phyloP scores from a whole-genome alignment of 1,284 basidiomycete genomes.

The Boletellus deceptivus region DNA sequence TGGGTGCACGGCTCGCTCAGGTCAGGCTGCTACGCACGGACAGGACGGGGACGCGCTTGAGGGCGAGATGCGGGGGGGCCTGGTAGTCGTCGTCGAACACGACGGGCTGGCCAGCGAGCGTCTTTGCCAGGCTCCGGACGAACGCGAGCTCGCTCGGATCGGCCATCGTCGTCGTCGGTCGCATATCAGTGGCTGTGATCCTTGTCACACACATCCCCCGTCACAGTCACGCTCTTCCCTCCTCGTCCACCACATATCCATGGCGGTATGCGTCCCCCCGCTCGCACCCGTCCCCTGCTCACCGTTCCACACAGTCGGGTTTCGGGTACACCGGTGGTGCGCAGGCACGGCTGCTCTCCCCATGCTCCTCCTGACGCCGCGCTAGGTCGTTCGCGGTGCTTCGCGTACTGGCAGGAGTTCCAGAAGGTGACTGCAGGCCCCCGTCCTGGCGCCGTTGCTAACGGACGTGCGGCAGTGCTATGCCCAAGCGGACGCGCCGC shows the following conservation, averaged over 20 bases:
- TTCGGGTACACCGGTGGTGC: conserved; percentile 36
- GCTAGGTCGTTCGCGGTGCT: conserved; percentile 85
- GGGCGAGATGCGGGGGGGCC: conserved; percentile 66
- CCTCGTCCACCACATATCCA: conserved; percentile 7
- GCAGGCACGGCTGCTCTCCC: not conserved
- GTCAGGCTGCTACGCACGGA: conserved; percentile 46
- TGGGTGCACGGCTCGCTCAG: not conserved
- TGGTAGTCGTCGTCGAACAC: conserved; percentile 75
- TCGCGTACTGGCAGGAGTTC: conserved; percentile 92
- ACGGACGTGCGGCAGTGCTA: conserved; percentile 66
- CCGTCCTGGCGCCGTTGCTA: conserved; percentile 1
- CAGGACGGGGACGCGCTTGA: conserved; percentile 73
- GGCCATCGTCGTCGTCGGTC: conserved; percentile 39
- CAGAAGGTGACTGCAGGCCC: conserved; percentile 53
- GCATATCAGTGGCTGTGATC: conserved; percentile 18
- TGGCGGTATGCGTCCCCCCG: conserved; percentile 27
- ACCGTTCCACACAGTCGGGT: conserved; percentile 25
- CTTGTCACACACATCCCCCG: conserved; percentile 14
- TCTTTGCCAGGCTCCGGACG: conserved; percentile 69
- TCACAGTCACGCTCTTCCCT: conserved; percentile 24
- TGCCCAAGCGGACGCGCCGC: conserved; percentile 74
- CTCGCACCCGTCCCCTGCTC: conserved; percentile 7
- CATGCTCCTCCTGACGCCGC: conserved; percentile 12
- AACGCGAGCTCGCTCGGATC: conserved; percentile 72
- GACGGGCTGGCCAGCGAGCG: conserved; percentile 66